A percentile compares a stretch with the other conserved stretches of the same genome.
Evolutionary conservation across 768 basidiomycete genomes (phyloP).

Genomic region (Lentinula detonsa): DNA sequence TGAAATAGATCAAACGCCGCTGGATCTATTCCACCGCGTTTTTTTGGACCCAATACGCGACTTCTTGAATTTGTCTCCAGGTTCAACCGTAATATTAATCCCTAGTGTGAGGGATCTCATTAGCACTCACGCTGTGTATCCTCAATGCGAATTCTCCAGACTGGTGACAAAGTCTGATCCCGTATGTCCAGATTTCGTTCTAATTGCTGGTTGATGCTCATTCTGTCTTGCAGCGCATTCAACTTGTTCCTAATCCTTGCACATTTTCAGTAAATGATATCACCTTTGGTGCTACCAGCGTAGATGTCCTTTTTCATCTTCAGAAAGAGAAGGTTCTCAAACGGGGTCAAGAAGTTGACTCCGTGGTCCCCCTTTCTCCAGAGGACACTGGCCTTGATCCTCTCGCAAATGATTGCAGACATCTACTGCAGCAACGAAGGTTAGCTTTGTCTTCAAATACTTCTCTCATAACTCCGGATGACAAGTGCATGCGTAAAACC

Average conservation of each 20-base stretch:
- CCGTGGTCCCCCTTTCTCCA: constrained; percentile 27
- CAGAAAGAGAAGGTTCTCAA: constrained; percentile 77
- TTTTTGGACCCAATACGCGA: constrained; percentile 52
- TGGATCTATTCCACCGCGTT: constrained; percentile 60
- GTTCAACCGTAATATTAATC: constrained; percentile 69
- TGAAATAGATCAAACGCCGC: constrained; percentile 58
- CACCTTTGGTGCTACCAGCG: constrained; percentile 71
- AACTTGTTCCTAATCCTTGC: constrained; percentile 80
- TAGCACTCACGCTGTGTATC: constrained; percentile 76
- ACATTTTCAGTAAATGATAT: constrained; percentile 83
- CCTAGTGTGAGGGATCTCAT: constrained; percentile 82
- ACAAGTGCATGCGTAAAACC: not conserved
- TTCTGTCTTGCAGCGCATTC: constrained; percentile 55
- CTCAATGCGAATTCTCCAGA: constrained; percentile 61
- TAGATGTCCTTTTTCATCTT: constrained; percentile 87
- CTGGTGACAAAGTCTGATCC: constrained; percentile 39
- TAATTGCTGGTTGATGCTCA: not conserved
- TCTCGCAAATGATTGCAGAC: constrained; percentile 75
- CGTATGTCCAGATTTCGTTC: constrained; percentile 31
- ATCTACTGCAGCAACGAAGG: constrained; percentile 86
- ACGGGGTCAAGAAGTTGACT: constrained; percentile 55
- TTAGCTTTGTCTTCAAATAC: constrained; percentile 21
- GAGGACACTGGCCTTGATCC: constrained; percentile 55
- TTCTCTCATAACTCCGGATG: not conserved
- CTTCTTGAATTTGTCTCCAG: constrained; percentile 57